Evolutionary conservation across 2,329 filamentous ascomycete species (phyloP).

Genomic region (Kalmusia sp.): DNA sequence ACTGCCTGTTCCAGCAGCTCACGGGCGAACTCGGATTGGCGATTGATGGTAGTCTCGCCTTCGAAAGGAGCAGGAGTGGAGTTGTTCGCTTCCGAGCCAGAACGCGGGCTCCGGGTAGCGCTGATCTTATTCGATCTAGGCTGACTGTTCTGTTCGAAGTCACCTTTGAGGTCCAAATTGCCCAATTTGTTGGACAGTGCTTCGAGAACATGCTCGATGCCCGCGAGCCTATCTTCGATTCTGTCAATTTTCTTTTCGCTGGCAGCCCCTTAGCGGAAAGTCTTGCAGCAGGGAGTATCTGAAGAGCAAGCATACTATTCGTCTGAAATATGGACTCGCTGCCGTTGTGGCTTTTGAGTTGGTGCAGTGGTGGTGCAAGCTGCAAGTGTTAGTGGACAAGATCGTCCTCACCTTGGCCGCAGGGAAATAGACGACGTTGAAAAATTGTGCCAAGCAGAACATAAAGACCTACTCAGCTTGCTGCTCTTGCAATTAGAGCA

Average conservation of each 20-base stretch:
- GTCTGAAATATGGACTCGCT: conserved; percentile 46
- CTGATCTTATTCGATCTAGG: conserved; percentile 28
- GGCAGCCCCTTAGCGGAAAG: background rate
- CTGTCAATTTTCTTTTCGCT: conserved; percentile 62
- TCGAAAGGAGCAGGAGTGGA: conserved; percentile 50
- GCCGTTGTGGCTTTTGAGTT: conserved; percentile 37
- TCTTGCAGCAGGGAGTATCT: background rate
- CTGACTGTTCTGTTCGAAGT: conserved; percentile 32
- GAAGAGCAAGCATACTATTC: conserved; percentile 39
- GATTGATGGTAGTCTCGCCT: conserved; percentile 57
- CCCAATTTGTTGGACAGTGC: conserved; percentile 40
- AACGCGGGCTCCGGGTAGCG: conserved; percentile 19
- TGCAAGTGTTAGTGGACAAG: conserved; percentile 11
- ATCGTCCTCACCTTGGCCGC: background rate
- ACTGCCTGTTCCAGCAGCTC: conserved; percentile 52
- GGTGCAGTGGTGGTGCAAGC: conserved; percentile 43
- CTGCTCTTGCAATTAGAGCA: conserved; percentile 48
- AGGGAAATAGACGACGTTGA: background rate
- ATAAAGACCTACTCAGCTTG: conserved; percentile 37
- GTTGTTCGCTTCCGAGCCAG: conserved; percentile 30
- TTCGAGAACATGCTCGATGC: conserved; percentile 55
- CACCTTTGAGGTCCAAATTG: conserved; percentile 31
- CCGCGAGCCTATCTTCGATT: conserved; percentile 58
- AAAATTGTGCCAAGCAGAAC: background rate
- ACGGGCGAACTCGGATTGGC: conserved; percentile 57